A percentile compares a stretch with the other conserved stretches of the same genome.
Conservation (phyloP, 2,329 filamentous ascomycete genomes). For the Nothophaeocryptopus gaeumannii region DNA sequence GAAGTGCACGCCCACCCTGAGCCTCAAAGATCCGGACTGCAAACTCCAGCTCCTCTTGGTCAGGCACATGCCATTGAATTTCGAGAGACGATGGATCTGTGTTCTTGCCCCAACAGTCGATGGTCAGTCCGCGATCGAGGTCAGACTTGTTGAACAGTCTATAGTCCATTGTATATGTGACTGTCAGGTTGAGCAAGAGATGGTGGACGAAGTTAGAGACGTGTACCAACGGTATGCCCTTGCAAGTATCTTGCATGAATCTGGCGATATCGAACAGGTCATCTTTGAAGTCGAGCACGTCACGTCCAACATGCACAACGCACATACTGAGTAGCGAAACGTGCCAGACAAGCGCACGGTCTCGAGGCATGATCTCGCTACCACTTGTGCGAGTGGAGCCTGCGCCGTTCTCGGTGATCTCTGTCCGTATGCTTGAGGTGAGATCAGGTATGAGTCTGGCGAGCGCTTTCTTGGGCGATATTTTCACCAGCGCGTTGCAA, state of each 20-base stretch:
- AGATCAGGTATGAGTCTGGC: conserved; percentile 88
- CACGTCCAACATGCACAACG: conserved; percentile 88
- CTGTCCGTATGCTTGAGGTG: conserved; percentile 85
- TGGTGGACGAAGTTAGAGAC: conserved; percentile 98
- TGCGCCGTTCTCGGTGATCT: conserved; percentile 95
- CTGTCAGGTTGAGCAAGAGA: conserved; percentile 86
- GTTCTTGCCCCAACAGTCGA: conserved; percentile 80
- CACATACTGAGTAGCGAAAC: conserved; percentile 97
- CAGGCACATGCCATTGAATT: conserved; percentile 88
- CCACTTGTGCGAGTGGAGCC: conserved; percentile 93
- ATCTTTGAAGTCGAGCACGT: conserved; percentile 82
- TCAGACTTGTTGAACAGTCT: conserved; percentile 79
- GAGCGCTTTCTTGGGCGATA: conserved; percentile 88
- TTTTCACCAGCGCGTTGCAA: conserved; percentile 92
- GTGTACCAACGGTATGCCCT: conserved; percentile 89
- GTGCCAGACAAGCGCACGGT: conserved; percentile 93
- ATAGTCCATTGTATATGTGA: conserved; percentile 90
- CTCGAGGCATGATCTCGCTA: conserved; percentile 86
- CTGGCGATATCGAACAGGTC: conserved; percentile 87
- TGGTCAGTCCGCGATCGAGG: conserved; percentile 66
- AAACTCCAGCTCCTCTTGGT: conserved; percentile 76
- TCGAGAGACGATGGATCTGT: conserved; percentile 72
- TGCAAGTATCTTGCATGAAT: conserved; percentile 96
- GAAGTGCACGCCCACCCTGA: conserved; percentile 73
- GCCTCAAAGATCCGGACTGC: conserved; percentile 84